Evolutionary conservation across 306 rosid genomes (phyloP).

Genomic region (Pterocarpus macrocarpus): DNA sequence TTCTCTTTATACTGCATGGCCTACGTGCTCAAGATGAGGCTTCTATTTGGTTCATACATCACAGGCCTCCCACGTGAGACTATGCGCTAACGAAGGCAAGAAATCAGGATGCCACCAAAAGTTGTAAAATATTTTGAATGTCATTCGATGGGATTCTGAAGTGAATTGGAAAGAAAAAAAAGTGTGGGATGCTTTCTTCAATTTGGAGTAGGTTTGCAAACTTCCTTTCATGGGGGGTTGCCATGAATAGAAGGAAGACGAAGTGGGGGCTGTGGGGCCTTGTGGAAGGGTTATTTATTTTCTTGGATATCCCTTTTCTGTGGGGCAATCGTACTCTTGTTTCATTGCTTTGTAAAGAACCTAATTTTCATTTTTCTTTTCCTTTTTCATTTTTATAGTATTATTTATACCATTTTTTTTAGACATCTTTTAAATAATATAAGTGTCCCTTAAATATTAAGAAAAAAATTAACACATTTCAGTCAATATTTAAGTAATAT

Average conservation of each 20-base stretch:
- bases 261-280: slow-evolving; percentile 46
- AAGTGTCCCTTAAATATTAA: too few relatives aligned
- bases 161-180: slow-evolving; percentile 34
- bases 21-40: slow-evolving; percentile 41
- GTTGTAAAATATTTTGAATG: slow-evolving; percentile 53
- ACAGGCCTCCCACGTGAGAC: slow-evolving; percentile 58
- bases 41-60: background rate
- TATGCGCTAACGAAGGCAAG: slow-evolving; percentile 77
- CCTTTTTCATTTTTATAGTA: slow-evolving; percentile 34
- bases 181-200: slow-evolving; percentile 55
- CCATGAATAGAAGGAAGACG: slow-evolving; percentile 69
- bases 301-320: slow-evolving; percentile 48
- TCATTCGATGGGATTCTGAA: slow-evolving; percentile 58
- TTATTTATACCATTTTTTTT: background rate
- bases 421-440: too few relatives aligned
- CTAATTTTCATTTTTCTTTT: slow-evolving; percentile 38
- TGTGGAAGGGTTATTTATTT: slow-evolving; percentile 20
- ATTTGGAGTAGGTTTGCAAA: slow-evolving; percentile 59
- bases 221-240: slow-evolving; percentile 70
- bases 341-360: slow-evolving; percentile 50
- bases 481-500: too few relatives aligned
- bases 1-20: slow-evolving; percentile 55
- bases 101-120: slow-evolving; percentile 81
- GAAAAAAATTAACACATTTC: too few relatives aligned
- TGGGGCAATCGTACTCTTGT: slow-evolving; percentile 48